A percentile compares a stretch with the other conserved stretches of the same genome.
These are phyloP conservation scores for Cyathus pygmaeus DNA, from an alignment of 1,284 basidiomycete genomes.

Conservation along the genomic window DNA sequence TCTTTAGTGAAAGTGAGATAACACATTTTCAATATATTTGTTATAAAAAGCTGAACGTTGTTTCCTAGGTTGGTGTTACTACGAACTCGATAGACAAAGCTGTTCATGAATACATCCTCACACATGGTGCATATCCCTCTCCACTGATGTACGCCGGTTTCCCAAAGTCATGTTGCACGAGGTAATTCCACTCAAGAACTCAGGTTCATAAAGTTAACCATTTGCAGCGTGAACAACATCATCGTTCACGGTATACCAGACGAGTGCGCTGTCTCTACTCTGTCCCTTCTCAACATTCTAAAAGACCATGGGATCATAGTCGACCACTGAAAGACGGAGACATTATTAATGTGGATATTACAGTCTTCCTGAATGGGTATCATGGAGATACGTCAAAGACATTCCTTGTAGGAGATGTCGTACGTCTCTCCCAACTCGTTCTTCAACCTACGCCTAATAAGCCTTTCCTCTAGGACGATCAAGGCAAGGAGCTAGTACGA, in stretches of 20 bases:
- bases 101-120: slow-evolving; percentile 78
- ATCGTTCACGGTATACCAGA: slow-evolving; percentile 90
- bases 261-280: slow-evolving; percentile 59
- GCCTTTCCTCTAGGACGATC: slow-evolving; percentile 61
- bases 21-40: background rate
- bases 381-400: slow-evolving; percentile 90
- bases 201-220: background rate
- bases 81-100: slow-evolving; percentile 78
- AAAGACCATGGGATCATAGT: slow-evolving; percentile 46
- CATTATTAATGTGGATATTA: slow-evolving; percentile 88
- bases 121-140: slow-evolving; percentile 85
- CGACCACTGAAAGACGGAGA: slow-evolving; percentile 84
- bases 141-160: slow-evolving; percentile 85
- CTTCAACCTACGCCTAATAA: background rate
- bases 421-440: slow-evolving; percentile 38
- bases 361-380: slow-evolving; percentile 80
- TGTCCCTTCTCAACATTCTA: background rate
- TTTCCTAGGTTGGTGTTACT: slow-evolving; percentile 72
- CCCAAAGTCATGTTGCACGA: slow-evolving; percentile 89
- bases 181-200: slow-evolving; percentile 30
- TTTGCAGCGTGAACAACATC: slow-evolving; percentile 81
- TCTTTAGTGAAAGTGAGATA: slow-evolving; percentile 38
- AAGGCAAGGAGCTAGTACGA: slow-evolving; percentile 70
- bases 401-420: slow-evolving; percentile 82
- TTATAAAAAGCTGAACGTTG: slow-evolving; percentile 3